Percentiles rank a stretch among this genome's conserved stretches.
Conservation (phyloP, 148 eudicot species). For the Oxyria digyna region DNA sequence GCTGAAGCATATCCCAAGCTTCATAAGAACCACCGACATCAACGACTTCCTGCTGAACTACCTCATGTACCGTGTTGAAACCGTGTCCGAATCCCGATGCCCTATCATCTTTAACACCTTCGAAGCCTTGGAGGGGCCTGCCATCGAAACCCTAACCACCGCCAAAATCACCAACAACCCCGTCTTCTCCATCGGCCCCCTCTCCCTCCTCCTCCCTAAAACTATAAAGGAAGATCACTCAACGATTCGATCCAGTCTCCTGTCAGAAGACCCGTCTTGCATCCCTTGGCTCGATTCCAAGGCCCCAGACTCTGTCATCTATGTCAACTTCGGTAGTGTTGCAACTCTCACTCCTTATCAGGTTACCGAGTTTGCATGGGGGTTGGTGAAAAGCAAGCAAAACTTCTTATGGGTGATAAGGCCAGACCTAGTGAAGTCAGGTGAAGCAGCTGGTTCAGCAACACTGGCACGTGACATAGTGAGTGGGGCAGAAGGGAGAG, state of each 20-base stretch:
- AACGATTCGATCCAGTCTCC: constrained; percentile 14
- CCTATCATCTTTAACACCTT: constrained; percentile 29
- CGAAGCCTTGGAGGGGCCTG: constrained; percentile 20
- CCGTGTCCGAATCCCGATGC: not conserved
- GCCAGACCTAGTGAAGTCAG: constrained; percentile 16
- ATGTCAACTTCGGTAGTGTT: constrained; percentile 27
- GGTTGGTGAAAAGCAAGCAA: constrained; percentile 11
- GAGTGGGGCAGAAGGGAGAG: constrained; percentile 15
- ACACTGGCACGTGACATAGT: constrained; percentile 12
- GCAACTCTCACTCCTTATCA: constrained; percentile 12
- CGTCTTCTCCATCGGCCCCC: constrained; percentile 22
- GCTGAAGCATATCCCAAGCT: constrained; percentile 23
- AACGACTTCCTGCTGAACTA: constrained; percentile 14
- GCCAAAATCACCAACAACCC: constrained; percentile 8
- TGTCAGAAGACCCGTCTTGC: constrained; percentile 25
- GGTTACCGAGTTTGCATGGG: not conserved
- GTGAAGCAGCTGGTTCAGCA: constrained; percentile 7
- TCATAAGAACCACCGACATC: constrained; percentile 18
- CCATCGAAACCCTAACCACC: constrained; percentile 15
- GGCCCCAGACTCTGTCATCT: constrained; percentile 21
- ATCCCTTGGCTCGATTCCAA: constrained; percentile 24
- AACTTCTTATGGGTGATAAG: constrained; percentile 28
- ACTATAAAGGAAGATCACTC: not conserved
- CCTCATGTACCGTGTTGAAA: not conserved
- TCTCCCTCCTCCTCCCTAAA: constrained; percentile 3